A percentile compares a stretch with the other conserved stretches of the same genome.
Evolutionary conservation across 2,329 filamentous ascomycete species (phyloP).

Genomic region (Fusarium sororula): DNA sequence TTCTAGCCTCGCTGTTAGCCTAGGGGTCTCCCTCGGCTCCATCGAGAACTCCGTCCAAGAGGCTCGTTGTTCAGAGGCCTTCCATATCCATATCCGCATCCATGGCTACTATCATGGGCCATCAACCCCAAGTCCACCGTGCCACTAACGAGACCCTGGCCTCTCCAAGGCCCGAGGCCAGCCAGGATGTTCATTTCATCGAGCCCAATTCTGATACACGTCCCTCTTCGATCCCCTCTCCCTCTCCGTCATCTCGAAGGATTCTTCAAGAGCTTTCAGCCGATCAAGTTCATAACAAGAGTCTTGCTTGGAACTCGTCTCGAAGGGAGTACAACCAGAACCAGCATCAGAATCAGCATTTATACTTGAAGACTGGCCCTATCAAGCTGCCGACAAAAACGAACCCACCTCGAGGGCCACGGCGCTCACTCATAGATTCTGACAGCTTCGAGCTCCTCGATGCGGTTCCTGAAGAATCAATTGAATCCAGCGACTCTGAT

Average conservation of each 20-base stretch:
- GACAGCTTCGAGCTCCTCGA: conserved; percentile 49
- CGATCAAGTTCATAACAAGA: conserved; percentile 40
- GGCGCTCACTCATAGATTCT: conserved; percentile 45
- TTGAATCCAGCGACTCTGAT: conserved; percentile 8
- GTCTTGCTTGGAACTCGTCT: conserved; percentile 20
- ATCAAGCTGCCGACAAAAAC: conserved; percentile 18
- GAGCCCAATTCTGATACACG: conserved; percentile 24
- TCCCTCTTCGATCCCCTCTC: conserved; percentile 29
- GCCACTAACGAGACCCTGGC: conserved; percentile 25
- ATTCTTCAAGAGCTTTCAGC: conserved; percentile 43
- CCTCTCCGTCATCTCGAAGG: conserved; percentile 26
- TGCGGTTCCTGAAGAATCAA: conserved; percentile 45
- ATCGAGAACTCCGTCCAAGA: conserved; percentile 4
- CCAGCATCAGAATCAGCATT: not conserved
- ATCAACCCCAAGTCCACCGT: conserved; percentile 37
- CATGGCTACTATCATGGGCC: conserved; percentile 21
- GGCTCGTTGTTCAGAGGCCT: not conserved
- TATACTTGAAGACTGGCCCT: conserved; percentile 15
- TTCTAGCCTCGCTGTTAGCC: conserved; percentile 2
- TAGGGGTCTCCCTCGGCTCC: conserved; percentile 24
- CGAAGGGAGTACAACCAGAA: not conserved
- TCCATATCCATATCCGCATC: conserved; percentile 1
- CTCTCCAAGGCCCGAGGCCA: conserved; percentile 6
- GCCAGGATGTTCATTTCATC: conserved; percentile 32
- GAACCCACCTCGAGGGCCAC: conserved; percentile 37